Evolutionary conservation across 2,329 filamentous ascomycete species (phyloP).

Genomic region (Ascomycota sp.): DNA sequence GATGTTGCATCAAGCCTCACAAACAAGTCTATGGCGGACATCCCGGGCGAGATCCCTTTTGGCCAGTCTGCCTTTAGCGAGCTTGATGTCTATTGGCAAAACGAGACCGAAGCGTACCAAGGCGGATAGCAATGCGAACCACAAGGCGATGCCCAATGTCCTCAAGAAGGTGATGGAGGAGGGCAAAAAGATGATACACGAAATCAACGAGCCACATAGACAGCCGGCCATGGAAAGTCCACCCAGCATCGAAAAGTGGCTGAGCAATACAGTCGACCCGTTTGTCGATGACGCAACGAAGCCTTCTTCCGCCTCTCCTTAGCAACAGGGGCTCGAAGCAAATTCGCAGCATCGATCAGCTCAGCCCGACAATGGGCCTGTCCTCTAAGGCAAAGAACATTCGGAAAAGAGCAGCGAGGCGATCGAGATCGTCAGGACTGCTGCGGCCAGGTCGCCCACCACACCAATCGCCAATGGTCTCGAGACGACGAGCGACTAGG

Average conservation of each 20-base stretch:
- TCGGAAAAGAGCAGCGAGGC: too few species aligned
- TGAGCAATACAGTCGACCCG: conserved; percentile 40
- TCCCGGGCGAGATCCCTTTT: conserved; percentile 35
- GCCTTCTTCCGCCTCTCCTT: background rate
- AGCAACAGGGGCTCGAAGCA: background rate
- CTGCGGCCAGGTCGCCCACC: too few species aligned
- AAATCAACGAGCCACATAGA: conserved; percentile 34
- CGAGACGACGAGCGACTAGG: conserved; percentile 35
- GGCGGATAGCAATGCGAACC: conserved; percentile 32
- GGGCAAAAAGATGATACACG: conserved; percentile 43
- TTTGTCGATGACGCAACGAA: conserved; percentile 26
- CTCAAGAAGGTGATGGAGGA: conserved; percentile 44
- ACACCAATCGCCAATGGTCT: conserved; percentile 21
- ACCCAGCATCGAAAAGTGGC: conserved; percentile 44
- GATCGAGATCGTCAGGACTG: too few species aligned
- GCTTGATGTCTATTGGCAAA: conserved; percentile 32
- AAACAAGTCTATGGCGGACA: conserved; percentile 35
- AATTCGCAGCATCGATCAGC: too few species aligned
- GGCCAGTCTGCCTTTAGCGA: conserved; percentile 48
- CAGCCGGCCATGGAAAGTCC: conserved; percentile 31
- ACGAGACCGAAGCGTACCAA: conserved; percentile 21
- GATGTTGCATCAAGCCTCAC: conserved; percentile 17
- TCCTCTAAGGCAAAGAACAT: conserved; percentile 2
- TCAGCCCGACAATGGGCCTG: conserved; percentile 1
- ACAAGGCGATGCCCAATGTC: conserved; percentile 40